Conservation (phyloP, 257 asterid species). For the Jacaranda copaia region DNA sequence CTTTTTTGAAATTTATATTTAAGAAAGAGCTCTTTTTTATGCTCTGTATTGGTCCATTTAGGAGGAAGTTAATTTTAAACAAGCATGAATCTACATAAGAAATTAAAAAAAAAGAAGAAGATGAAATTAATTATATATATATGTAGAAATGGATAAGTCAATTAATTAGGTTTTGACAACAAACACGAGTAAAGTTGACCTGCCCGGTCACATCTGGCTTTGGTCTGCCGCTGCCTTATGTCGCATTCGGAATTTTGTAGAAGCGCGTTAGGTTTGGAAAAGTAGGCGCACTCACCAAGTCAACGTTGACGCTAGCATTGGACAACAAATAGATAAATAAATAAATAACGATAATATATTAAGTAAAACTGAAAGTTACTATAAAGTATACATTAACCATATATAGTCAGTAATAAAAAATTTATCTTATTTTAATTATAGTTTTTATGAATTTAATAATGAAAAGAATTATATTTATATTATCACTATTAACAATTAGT, state of each 20-base stretch:
- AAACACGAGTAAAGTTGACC: neutral
- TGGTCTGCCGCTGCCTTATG: constrained; percentile 21
- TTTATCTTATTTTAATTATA: no score
- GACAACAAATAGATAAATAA: no score
- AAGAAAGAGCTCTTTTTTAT: no score
- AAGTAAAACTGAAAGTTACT: no score
- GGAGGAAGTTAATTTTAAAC: neutral
- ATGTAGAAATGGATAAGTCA: neutral
- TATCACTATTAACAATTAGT: no score
- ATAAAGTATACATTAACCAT: no score
- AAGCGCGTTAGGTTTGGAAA: constrained; percentile 19
- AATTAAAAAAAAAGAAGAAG: neutral
- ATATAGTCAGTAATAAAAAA: no score
- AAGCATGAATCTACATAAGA: neutral
- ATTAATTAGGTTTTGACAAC: neutral
- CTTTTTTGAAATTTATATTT: no score
- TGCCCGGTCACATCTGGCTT: neutral
- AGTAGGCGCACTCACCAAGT: constrained; percentile 10
- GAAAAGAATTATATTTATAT: no score
- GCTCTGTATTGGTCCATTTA: neutral
- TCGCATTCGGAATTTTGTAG: constrained; percentile 24
- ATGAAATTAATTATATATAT: neutral
- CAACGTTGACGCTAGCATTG: constrained; percentile 18
- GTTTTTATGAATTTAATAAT: no score
- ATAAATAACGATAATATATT: no score